Evolutionary conservation across 345 rosid species (phyloP).

Genomic region (Populus davidiana): DNA sequence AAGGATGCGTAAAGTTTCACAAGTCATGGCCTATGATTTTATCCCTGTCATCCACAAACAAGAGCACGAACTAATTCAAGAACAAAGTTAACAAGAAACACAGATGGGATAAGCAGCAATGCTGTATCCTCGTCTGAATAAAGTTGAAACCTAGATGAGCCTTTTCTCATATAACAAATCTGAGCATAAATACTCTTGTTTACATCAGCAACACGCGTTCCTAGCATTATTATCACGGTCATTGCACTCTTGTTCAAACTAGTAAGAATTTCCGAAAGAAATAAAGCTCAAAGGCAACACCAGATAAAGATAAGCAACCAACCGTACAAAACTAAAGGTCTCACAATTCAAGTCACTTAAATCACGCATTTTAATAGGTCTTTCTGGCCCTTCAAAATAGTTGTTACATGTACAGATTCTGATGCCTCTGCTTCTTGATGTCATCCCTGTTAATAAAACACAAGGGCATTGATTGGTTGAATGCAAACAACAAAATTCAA

Average conservation of each 20-base stretch:
- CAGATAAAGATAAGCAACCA: conserved; percentile 5
- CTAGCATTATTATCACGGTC: neutral
- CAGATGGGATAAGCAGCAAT: neutral
- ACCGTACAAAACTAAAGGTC: conserved; percentile 13
- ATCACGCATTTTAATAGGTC: conserved; percentile 2
- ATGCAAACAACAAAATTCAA: neutral
- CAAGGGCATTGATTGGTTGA: neutral
- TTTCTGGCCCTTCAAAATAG: conserved; percentile 1
- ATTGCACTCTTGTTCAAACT: neutral
- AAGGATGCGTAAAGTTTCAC: neutral
- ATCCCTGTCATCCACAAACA: neutral
- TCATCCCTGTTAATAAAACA: conserved; percentile 18
- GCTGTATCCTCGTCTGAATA: neutral
- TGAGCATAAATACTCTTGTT: neutral
- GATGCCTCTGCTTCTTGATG: conserved; percentile 10
- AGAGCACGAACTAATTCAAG: neutral
- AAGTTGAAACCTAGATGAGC: neutral
- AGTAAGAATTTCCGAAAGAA: neutral
- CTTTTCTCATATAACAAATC: neutral
- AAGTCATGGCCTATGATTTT: neutral
- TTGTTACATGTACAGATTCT: conserved; percentile 12
- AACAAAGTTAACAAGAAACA: neutral
- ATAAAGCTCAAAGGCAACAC: neutral
- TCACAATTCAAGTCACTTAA: neutral
- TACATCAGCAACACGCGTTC: neutral